These are phyloP conservation scores for Ceratobasidium sp. DNA, from an alignment of 1,284 basidiomycete genomes.

Conservation along the genomic window DNA sequence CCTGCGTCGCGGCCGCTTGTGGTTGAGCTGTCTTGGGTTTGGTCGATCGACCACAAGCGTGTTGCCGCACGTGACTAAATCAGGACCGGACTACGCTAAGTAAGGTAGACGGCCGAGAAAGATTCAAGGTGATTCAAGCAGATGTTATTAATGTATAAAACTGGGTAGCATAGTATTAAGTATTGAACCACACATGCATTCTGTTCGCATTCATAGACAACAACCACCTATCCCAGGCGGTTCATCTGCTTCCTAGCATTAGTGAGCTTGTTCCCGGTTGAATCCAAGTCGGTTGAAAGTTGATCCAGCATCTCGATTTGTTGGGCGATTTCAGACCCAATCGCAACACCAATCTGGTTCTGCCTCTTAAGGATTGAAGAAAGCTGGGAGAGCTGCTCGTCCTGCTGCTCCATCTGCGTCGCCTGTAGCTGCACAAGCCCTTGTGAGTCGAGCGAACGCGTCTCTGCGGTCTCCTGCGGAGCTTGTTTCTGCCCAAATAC, in stretches of 20 bases:
- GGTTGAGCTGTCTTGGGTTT: neutral
- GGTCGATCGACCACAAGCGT: constrained; percentile 9
- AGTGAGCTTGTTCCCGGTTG: constrained; percentile 79
- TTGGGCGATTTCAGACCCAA: constrained; percentile 80
- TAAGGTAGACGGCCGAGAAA: too few relatives aligned
- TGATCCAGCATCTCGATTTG: constrained; percentile 91
- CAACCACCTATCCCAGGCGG: constrained; percentile 62
- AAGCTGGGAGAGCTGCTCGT: constrained; percentile 80
- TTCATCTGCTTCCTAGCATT: constrained; percentile 84
- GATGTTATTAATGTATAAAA: neutral
- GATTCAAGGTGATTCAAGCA: neutral
- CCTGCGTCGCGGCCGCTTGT: constrained; percentile 29
- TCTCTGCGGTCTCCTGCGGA: constrained; percentile 84
- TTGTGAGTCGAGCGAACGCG: constrained; percentile 85
- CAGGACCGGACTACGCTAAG: neutral
- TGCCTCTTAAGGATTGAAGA: constrained; percentile 87
- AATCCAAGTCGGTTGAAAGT: constrained; percentile 77
- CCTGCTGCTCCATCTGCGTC: constrained; percentile 84
- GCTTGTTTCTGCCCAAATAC: constrained; percentile 75
- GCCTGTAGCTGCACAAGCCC: constrained; percentile 85
- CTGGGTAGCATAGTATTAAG: neutral
- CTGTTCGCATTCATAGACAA: neutral
- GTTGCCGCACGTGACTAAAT: constrained; percentile 36
- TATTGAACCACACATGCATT: neutral
- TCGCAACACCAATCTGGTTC: constrained; percentile 87